Percentiles rank a stretch among this genome's conserved stretches.
phyloP scores from a whole-genome alignment of 140 eudicot genomes.

The Erigeron philadelphicus region DNA sequence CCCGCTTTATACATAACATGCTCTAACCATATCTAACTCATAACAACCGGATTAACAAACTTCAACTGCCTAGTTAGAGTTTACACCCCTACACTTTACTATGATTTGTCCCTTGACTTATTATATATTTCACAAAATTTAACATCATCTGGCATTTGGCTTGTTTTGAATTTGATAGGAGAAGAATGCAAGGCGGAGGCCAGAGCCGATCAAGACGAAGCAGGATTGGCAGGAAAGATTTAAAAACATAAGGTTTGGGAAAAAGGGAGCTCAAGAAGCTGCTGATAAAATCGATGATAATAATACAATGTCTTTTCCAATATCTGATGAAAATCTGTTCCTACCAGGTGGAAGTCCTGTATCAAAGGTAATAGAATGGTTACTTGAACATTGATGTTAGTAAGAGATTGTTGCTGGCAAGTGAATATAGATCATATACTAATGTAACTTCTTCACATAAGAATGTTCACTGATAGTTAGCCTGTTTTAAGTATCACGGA shows the following conservation, averaged over 20 bases:
- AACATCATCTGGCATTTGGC: too few species aligned
- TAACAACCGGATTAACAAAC: too few species aligned
- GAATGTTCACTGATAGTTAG: neutral
- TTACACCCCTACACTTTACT: too few species aligned
- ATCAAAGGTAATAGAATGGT: conserved; percentile 39
- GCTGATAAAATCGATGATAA: conserved; percentile 50
- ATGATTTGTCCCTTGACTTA: too few species aligned
- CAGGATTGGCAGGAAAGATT: conserved; percentile 90
- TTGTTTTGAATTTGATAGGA: conserved; percentile 23
- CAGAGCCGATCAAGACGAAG: conserved; percentile 63
- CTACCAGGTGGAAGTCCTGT: conserved; percentile 34
- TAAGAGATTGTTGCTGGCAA: neutral
- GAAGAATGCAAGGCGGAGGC: conserved; percentile 53
- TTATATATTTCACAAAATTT: too few species aligned
- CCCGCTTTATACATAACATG: too few species aligned
- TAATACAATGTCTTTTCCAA: conserved; percentile 44
- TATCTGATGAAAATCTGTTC: conserved; percentile 59
- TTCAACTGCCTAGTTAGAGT: too few species aligned
- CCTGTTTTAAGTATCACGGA: neutral
- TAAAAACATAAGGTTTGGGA: conserved; percentile 65
- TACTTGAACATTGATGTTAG: neutral
- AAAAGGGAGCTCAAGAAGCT: conserved; percentile 54
- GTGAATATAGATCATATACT: conserved; percentile 1
- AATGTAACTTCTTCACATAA: neutral
- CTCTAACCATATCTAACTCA: too few species aligned